Evolutionary conservation across 257 asterid species (phyloP), one percentile per base, ranked within the genome.

Genomic region (Linderniella brevidens): DNA sequence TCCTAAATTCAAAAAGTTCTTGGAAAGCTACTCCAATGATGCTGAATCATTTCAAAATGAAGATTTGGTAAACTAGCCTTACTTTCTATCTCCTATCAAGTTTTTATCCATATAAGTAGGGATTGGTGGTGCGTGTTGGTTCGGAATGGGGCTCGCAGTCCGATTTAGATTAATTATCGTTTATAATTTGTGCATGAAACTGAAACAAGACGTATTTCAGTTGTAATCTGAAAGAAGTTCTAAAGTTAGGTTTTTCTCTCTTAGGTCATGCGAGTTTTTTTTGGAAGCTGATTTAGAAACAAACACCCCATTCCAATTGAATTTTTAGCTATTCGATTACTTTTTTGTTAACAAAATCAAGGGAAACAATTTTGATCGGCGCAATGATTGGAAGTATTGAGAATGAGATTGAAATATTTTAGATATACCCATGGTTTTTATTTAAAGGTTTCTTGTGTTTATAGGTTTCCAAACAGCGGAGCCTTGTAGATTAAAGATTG

Each of bases 1-100:
- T 71, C 86, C 86, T 25, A 69, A 69, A 29, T 90, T 90, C 75
- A 56, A 57, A 32, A 70, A 75, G 61, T 76, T 79, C 66, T 65
- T 90, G 60, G 80, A 81, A 65, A 81, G 62, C 57, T 66, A 55
- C 77, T 52, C 59, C 9, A 54, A 42, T 53, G 65, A 53, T 48
- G 60, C 56, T 44, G 70, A 62, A 53, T 58, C 67, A 40, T 40
- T 60, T 62, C 74, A 53, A 43, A 61, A 62, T 61, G 88, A 56
- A 52, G 80, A 73, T 48, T 66, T 43, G 69, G 98, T 90, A 72
- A 66, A 81, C 53, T 53, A 38, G 50, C 53, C 57, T 37, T 44
- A 57, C 42, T 39, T 36, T 50, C 13, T 52, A 58, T 49, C 5
- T 45, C 38, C 17, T 61, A 49, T 46, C 50, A 56, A 42, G 8